Evolutionary conservation across 331 rosid species (phyloP).

Genomic region (Acacia concinna): DNA sequence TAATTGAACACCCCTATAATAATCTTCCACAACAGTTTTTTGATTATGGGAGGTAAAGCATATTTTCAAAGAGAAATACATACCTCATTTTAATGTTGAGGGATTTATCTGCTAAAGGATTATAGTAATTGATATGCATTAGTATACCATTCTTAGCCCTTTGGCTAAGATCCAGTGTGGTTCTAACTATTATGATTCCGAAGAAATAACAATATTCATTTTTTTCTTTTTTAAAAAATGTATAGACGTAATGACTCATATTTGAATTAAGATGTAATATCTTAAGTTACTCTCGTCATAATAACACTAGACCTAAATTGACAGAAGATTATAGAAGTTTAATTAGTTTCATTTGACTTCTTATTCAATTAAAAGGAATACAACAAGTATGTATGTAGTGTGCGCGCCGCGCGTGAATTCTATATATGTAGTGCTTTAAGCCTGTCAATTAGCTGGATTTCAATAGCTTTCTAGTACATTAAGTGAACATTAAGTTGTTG

Average conservation of each 20-base stretch:
- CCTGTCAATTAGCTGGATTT: background rate
- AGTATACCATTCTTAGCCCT: too few relatives aligned
- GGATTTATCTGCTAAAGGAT: too few relatives aligned
- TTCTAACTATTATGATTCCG: too few relatives aligned
- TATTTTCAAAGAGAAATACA: too few relatives aligned
- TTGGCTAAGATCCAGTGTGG: too few relatives aligned
- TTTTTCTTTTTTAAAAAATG: background rate
- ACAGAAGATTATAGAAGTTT: background rate
- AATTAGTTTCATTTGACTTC: background rate
- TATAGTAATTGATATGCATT: too few relatives aligned
- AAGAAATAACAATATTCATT: background rate
- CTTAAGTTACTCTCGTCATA: background rate
- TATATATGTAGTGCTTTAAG: background rate
- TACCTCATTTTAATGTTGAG: too few relatives aligned
- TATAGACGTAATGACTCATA: background rate
- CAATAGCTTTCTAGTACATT: background rate
- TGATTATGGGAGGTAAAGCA: too few relatives aligned
- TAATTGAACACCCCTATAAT: too few relatives aligned
- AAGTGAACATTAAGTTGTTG: background rate
- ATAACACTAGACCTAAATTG: background rate
- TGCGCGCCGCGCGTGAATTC: too few relatives aligned
- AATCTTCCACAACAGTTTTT: too few relatives aligned
- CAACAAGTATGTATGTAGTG: too few relatives aligned
- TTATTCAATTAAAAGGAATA: background rate
- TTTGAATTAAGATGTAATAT: background rate